Percentiles rank a stretch among this genome's conserved stretches.
Evolutionary conservation across 169 alveolate species (phyloP).

Genomic region (Plasmodium gonderi): DNA sequence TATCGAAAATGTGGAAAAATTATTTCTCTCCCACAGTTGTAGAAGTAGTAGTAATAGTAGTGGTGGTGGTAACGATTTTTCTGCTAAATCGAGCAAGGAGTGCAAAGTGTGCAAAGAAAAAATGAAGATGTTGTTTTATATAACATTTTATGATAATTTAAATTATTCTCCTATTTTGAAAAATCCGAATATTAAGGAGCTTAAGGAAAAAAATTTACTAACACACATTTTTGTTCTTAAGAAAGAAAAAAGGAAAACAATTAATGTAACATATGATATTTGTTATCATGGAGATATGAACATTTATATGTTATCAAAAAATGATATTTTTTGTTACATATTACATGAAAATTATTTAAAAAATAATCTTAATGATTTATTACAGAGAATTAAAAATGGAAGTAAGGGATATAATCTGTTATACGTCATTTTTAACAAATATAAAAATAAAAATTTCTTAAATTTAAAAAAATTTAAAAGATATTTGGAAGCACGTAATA

Average conservation of each 20-base stretch:
- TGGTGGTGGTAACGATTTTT: background rate
- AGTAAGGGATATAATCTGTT: constrained; percentile 63
- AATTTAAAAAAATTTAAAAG: constrained; percentile 26
- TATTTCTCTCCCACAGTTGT: constrained; percentile 32
- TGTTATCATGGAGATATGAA: constrained; percentile 21
- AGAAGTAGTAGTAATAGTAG: too few relatives aligned
- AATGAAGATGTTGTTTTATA: constrained; percentile 41
- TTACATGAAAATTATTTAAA: constrained; percentile 62
- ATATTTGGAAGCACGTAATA: constrained; percentile 5
- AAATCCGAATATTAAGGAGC: background rate
- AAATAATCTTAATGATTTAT: constrained; percentile 53
- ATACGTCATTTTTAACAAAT: constrained; percentile 62
- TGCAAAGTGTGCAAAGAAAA: constrained; percentile 54
- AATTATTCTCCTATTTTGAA: constrained; percentile 33
- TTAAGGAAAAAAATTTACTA: constrained; percentile 7
- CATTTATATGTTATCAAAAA: constrained; percentile 57
- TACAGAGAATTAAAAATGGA: constrained; percentile 49
- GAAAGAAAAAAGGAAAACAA: constrained; percentile 36
- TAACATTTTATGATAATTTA: constrained; percentile 30
- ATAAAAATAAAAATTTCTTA: constrained; percentile 42
- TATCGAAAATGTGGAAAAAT: constrained; percentile 40
- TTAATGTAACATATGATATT: constrained; percentile 68
- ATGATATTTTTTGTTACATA: constrained; percentile 61
- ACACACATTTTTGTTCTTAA: constrained; percentile 40
- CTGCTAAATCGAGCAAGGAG: background rate